phyloP scores from a whole-genome alignment of 805 yeast genomes.

The Kuraishia hungarica region DNA sequence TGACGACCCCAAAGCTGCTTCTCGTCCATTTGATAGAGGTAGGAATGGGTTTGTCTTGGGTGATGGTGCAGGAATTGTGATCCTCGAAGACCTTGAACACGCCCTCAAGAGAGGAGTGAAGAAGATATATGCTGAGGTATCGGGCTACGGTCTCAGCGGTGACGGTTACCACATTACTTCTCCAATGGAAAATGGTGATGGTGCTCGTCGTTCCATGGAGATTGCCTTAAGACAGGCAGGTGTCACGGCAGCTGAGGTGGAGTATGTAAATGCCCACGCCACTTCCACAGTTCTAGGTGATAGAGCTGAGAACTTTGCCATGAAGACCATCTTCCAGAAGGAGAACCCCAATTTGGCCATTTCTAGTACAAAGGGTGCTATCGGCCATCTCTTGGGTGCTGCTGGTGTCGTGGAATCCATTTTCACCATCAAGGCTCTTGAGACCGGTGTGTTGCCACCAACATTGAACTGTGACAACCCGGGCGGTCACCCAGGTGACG shows the following conservation, averaged over 20 bases:
- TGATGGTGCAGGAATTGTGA: slow-evolving; percentile 83
- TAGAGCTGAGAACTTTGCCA: slow-evolving; percentile 75
- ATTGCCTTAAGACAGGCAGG: slow-evolving; percentile 56
- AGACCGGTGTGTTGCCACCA: slow-evolving; percentile 59
- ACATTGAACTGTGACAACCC: slow-evolving; percentile 59
- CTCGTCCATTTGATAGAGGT: slow-evolving; percentile 77
- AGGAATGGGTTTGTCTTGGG: slow-evolving; percentile 87
- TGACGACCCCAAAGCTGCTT: slow-evolving; percentile 55
- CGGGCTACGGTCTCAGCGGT: slow-evolving; percentile 86
- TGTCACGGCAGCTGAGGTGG: slow-evolving; percentile 40
- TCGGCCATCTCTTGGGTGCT: slow-evolving; percentile 92
- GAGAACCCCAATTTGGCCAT: slow-evolving; percentile 36
- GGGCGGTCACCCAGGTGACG: slow-evolving; percentile 42
- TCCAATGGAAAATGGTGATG: slow-evolving; percentile 74
- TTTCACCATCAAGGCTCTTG: slow-evolving; percentile 62
- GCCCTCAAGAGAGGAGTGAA: slow-evolving; percentile 52
- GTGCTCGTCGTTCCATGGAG: slow-evolving; percentile 78
- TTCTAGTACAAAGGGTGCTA: slow-evolving; percentile 84
- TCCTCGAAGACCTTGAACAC: slow-evolving; percentile 71
- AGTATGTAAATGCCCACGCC: slow-evolving; percentile 92
- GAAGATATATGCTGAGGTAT: slow-evolving; percentile 68
- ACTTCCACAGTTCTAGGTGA: slow-evolving; percentile 91
- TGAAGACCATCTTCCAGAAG: slow-evolving; percentile 40
- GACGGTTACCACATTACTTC: slow-evolving; percentile 94
- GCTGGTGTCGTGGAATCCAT: slow-evolving; percentile 93